These are phyloP conservation scores for Spergularia bocconei DNA, from an alignment of 148 eudicot genomes.

Conservation along the genomic window DNA sequence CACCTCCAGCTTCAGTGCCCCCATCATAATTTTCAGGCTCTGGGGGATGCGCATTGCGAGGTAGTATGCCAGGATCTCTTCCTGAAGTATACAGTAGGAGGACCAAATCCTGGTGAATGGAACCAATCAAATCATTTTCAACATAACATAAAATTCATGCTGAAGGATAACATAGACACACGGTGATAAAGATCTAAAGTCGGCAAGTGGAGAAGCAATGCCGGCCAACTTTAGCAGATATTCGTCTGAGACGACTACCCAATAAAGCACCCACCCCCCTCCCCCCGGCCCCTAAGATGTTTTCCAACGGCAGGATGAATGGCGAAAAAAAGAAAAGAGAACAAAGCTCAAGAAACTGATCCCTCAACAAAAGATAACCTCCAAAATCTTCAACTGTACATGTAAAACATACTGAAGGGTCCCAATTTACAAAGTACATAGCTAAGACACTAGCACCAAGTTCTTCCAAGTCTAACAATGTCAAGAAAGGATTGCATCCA, in stretches of 20 bases:
- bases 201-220: too few relatives aligned
- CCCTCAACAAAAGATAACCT: not conserved
- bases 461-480: not conserved
- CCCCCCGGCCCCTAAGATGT: not conserved
- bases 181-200: too few relatives aligned
- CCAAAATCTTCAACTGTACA: not conserved
- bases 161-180: too few relatives aligned
- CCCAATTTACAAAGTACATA: not conserved
- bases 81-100: constrained; percentile 86
- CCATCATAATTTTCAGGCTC: constrained; percentile 89
- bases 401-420: not conserved
- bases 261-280: too few relatives aligned
- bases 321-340: not conserved
- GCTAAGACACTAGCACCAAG: not conserved
- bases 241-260: too few relatives aligned
- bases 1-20: constrained; percentile 63
- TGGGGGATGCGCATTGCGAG: constrained; percentile 94
- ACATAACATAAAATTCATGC: too few relatives aligned
- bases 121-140: not conserved
- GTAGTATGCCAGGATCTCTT: constrained; percentile 98
- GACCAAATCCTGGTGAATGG: constrained; percentile 59
- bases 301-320: not conserved
- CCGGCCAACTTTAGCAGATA: too few relatives aligned
- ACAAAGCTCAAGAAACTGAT: not conserved
- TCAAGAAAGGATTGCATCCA: not conserved